Percentiles rank a stretch among this genome's conserved stretches.
These are phyloP conservation scores for Chrysosporium queenslandicum DNA, from an alignment of 2,329 filamentous ascomycete species.

Conservation along the genomic window DNA sequence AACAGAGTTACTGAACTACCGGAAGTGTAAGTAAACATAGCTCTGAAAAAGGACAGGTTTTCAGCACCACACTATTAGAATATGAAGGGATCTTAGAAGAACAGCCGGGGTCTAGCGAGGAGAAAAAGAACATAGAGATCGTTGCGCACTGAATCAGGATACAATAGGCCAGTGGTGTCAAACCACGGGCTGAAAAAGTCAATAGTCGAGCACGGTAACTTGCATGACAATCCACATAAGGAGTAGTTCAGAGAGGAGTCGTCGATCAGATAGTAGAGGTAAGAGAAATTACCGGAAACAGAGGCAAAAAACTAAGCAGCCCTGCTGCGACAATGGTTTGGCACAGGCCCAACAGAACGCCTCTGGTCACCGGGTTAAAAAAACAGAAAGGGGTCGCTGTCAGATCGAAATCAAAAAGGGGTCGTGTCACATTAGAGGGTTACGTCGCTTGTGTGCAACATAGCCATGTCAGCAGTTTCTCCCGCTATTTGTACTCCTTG, in stretches of 20 bases:
- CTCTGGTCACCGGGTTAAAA: background rate
- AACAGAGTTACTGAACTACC: background rate
- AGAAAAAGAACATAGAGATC: background rate
- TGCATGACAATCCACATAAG: too few relatives aligned
- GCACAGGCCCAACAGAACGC: background rate
- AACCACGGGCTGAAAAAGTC: background rate
- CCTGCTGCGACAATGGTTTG: background rate
- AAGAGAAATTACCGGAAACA: background rate
- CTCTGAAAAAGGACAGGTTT: background rate
- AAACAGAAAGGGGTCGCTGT: background rate
- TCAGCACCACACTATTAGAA: too few relatives aligned
- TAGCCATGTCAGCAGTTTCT: background rate
- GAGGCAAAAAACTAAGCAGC: background rate
- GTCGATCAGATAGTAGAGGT: background rate
- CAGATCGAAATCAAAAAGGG: background rate
- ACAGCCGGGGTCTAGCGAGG: background rate
- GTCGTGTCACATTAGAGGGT: constrained; percentile 13
- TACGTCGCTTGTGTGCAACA: constrained; percentile 12
- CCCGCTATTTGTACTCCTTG: constrained; percentile 26
- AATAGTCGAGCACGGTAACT: too few relatives aligned
- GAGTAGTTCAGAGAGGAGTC: too few relatives aligned
- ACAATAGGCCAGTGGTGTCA: background rate
- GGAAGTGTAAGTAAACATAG: background rate
- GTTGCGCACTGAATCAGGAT: background rate
- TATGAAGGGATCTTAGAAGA: background rate